A percentile compares a stretch with the other conserved stretches of the same genome.
These are phyloP conservation scores for Verticillium tricorpus DNA, from an alignment of 2,329 filamentous ascomycete genomes.

Conservation along the genomic window DNA sequence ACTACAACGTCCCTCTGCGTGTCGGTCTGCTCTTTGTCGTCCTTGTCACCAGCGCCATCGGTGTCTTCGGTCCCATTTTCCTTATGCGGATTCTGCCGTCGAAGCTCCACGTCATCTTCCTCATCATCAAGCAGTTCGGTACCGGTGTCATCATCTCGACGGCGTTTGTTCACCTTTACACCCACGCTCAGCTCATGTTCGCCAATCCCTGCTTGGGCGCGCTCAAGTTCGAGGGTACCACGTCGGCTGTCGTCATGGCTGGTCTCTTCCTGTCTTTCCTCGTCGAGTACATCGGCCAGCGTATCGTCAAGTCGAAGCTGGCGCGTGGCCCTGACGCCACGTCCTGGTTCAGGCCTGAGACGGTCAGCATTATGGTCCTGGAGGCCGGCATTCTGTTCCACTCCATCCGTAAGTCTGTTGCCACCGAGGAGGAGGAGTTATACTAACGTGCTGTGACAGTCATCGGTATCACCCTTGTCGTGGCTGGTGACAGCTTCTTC, in stretches of 20 bases:
- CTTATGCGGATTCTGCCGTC: conserved; percentile 52
- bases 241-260: conserved; percentile 68
- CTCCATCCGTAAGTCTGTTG: conserved; percentile 51
- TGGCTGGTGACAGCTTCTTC: conserved; percentile 52
- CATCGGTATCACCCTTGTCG: conserved; percentile 60
- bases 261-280: conserved; percentile 70
- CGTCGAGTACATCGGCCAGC: conserved; percentile 62
- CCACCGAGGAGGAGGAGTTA: too few species aligned
- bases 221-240: conserved; percentile 63
- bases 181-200: conserved; percentile 71
- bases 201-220: conserved; percentile 62
- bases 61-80: conserved; percentile 63
- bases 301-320: conserved; percentile 39
- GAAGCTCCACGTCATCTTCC: conserved; percentile 46
- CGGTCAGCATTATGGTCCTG: conserved; percentile 62
- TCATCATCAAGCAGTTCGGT: conserved; percentile 67
- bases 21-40: conserved; percentile 71
- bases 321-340: conserved; percentile 17
- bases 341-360: conserved; percentile 32
- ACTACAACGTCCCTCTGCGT: conserved; percentile 66
- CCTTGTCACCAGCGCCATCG: conserved; percentile 62
- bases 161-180: conserved; percentile 67
- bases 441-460: conserved; percentile 32
- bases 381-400: conserved; percentile 74
- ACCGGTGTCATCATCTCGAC: conserved; percentile 70